phyloP scores from a whole-genome alignment of 805 yeast species.

The Pichia deserticola region DNA sequence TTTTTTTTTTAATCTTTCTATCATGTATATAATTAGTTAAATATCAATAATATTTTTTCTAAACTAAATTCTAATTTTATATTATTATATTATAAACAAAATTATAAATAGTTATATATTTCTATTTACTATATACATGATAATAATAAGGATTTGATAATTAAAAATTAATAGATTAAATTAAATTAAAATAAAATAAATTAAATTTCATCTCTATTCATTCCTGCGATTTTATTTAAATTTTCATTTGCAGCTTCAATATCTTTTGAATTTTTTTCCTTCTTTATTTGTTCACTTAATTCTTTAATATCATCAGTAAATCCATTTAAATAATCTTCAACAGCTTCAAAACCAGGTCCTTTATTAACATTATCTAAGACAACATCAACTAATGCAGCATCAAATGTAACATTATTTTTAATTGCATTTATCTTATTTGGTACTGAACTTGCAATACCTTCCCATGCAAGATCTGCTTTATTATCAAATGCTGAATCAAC shows the following conservation, averaged over 20 bases:
- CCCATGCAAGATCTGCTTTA: constrained; percentile 27
- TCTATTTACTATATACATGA: background rate
- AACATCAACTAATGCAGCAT: constrained; percentile 21
- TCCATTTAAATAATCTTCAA: constrained; percentile 26
- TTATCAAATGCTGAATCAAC: constrained; percentile 47
- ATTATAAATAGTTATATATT: background rate
- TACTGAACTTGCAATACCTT: constrained; percentile 12
- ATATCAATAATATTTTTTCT: background rate
- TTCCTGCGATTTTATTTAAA: constrained; percentile 17
- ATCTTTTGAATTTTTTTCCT: constrained; percentile 16
- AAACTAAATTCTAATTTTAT: background rate
- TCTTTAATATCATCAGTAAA: constrained; percentile 18
- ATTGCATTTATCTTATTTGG: constrained; percentile 18
- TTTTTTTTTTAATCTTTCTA: background rate
- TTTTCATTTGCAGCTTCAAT: constrained; percentile 20
- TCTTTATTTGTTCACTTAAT: constrained; percentile 19
- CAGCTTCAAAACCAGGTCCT: constrained; percentile 28
- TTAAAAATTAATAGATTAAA: no score
- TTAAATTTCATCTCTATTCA: constrained; percentile 11
- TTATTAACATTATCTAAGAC: constrained; percentile 25
- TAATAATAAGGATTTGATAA: background rate
- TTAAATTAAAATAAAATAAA: background rate
- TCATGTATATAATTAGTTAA: background rate
- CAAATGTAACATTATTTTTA: constrained; percentile 19
- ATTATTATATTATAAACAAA: no score